phyloP scores from a whole-genome alignment of 108 stramenopile genomes.

The Discostella stelligeroides region DNA sequence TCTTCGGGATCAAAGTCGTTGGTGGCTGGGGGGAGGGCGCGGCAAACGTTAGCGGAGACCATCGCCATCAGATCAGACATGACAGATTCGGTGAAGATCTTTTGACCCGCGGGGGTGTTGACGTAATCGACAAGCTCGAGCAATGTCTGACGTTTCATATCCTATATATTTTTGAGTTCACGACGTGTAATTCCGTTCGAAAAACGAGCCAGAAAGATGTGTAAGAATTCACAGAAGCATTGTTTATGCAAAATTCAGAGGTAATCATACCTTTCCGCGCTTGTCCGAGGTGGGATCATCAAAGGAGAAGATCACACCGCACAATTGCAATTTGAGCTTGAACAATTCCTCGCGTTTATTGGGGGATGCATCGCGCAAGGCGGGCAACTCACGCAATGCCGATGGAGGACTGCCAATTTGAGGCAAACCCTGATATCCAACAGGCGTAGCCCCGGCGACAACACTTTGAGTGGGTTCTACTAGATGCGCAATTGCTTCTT shows the following conservation, averaged over 20 bases:
- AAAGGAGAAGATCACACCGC: conserved; percentile 86
- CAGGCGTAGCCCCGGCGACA: not conserved
- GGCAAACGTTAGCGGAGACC: conserved; percentile 96
- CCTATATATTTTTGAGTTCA: no score
- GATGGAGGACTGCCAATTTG: conserved; percentile 43
- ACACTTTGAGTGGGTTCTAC: no score
- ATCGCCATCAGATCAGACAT: conserved; percentile 90
- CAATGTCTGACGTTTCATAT: conserved; percentile 97
- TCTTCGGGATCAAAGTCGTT: conserved; percentile 99
- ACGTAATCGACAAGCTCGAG: conserved; percentile 98
- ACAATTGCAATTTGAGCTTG: conserved; percentile 82
- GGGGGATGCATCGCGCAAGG: conserved; percentile 81
- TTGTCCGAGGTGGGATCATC: conserved; percentile 87
- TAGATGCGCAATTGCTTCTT: conserved; percentile 17
- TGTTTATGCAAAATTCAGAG: not conserved
- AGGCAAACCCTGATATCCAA: conserved; percentile 17
- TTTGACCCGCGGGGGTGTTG: conserved; percentile 97
- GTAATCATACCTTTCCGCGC: conserved; percentile 60
- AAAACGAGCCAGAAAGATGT: no score
- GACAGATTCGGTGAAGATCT: conserved; percentile 96
- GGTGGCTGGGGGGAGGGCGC: conserved; percentile 95
- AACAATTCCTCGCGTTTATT: conserved; percentile 89
- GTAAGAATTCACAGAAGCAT: not conserved
- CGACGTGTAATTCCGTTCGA: no score
- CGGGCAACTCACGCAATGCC: conserved; percentile 68